phyloP scores from a whole-genome alignment of 441 rosid species.

The Gossypium aridum region DNA sequence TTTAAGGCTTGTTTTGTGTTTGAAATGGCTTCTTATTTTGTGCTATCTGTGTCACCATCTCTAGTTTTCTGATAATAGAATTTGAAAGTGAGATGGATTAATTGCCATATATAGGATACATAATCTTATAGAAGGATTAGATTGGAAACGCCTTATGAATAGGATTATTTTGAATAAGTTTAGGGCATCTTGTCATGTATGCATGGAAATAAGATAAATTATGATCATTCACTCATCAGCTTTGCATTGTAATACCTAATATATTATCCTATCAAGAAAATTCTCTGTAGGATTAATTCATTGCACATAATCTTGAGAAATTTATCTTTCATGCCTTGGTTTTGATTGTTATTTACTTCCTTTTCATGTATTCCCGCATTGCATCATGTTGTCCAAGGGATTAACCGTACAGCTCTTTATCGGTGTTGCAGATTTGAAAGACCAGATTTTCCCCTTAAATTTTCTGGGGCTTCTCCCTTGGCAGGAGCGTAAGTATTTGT shows the following conservation, averaged over 20 bases:
- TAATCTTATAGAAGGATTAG: neutral
- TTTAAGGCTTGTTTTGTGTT: neutral
- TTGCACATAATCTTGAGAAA: neutral
- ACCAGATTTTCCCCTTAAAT: constrained; percentile 67
- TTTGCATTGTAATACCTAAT: neutral
- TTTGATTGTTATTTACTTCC: neutral
- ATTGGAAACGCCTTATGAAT: neutral
- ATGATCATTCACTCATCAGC: neutral
- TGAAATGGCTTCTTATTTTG: neutral
- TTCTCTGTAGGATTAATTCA: neutral
- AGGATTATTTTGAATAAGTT: neutral
- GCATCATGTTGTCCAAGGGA: neutral
- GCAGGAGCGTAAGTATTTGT: constrained; percentile 66
- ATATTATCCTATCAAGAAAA: neutral
- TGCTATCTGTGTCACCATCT: neutral
- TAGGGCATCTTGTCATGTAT: neutral
- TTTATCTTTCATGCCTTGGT: neutral
- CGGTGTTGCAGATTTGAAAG: constrained; percentile 66
- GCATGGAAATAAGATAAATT: neutral
- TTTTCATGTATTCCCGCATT: neutral
- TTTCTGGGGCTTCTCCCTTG: constrained; percentile 76
- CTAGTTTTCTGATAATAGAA: neutral
- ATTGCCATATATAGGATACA: neutral
- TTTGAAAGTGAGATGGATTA: constrained; percentile 5
- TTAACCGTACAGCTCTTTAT: neutral